A percentile compares a stretch with the other conserved stretches of the same genome.
Evolutionary conservation across 129 eudicot genomes (phyloP).

Genomic region (Escallonia herrerae): DNA sequence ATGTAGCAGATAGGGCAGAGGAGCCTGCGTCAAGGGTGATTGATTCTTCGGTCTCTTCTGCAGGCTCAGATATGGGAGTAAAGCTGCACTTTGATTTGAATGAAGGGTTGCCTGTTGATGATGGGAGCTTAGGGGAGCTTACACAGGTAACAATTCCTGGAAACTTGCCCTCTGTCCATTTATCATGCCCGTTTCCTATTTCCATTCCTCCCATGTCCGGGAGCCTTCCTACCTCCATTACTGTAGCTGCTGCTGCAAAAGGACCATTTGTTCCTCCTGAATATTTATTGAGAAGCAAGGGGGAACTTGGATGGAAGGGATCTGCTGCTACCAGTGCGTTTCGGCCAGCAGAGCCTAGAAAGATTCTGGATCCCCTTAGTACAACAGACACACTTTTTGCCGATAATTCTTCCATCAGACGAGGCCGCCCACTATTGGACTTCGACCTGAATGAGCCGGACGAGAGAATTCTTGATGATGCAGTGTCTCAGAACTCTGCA

Average conservation of each 20-base stretch:
- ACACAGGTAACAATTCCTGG: slow-evolving; percentile 12
- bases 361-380: slow-evolving; percentile 25
- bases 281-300: slow-evolving; percentile 51
- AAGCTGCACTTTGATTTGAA: slow-evolving; percentile 73
- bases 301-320: slow-evolving; percentile 90
- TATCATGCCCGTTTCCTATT: slow-evolving; percentile 23
- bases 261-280: slow-evolving; percentile 77
- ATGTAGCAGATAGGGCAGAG: slow-evolving; percentile 14
- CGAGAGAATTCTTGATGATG: slow-evolving; percentile 36
- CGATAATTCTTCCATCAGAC: slow-evolving; percentile 22
- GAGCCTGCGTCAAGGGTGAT: neutral
- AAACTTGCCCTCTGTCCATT: slow-evolving; percentile 17
- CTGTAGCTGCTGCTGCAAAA: slow-evolving; percentile 88
- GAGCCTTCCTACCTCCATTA: slow-evolving; percentile 47
- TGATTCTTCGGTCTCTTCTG: slow-evolving; percentile 21
- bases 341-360: slow-evolving; percentile 95
- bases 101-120: slow-evolving; percentile 67
- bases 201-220: slow-evolving; percentile 15
- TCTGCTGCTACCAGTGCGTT: slow-evolving; percentile 99
- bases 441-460: slow-evolving; percentile 59
- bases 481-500: slow-evolving; percentile 15
- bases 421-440: slow-evolving; percentile 35
- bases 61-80: slow-evolving; percentile 26
- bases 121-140: slow-evolving; percentile 48
- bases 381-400: neutral